Base-by-base conservation (phyloP, 2,329 filamentous ascomycete species). In the Talaromyces sp. region DNA sequence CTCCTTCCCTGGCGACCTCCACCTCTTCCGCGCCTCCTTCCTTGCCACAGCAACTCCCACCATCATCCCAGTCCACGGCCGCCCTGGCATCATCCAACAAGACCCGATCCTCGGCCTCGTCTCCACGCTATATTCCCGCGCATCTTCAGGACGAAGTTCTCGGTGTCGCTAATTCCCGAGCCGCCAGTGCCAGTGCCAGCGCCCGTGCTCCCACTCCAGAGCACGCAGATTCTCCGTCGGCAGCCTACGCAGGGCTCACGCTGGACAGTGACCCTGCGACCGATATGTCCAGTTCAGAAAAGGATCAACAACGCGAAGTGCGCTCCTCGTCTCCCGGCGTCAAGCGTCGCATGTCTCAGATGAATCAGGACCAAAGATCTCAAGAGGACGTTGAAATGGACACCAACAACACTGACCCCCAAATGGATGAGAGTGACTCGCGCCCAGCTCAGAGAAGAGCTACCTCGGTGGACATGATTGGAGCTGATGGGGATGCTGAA, bases 71-170 rank as follows among this genome's bases (percentile, higher is more conserved):
- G 40, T 61, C 59, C 15, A 27, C 59, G 22, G 45, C 61, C 49
- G 36, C 27, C 34, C 60, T 54, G 34, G 47, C 60, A 62, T 40
- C 47, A 13, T 60, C 60, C 63, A 45, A 59, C 54, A 47, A 58
- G 36, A 47, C 58, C 31, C 62, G 53, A 25, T 36, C 78, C 25
- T 54, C 56, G 22, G 29, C 10, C 10, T 65, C 65, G 34, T 68
- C 66, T 15, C 64, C 80, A 51, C 80, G 82, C 66, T 85, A 82
- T 73, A 79, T 87, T 64, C 85, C 85, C 67, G 81, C 84, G 63
- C 85, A 86, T 74, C 76, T 87, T 65, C 83, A 85, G 73, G 80
- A 82, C 74, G 83, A 85, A 73, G 79, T 84, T 63, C 73, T 76
- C 43, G 75, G 73, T 65, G 68, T 72, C 54, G 58, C 58, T 51